Evolutionary conservation across 768 basidiomycete genomes (phyloP).

Genomic region (Strobilomyces echinocephalus): DNA sequence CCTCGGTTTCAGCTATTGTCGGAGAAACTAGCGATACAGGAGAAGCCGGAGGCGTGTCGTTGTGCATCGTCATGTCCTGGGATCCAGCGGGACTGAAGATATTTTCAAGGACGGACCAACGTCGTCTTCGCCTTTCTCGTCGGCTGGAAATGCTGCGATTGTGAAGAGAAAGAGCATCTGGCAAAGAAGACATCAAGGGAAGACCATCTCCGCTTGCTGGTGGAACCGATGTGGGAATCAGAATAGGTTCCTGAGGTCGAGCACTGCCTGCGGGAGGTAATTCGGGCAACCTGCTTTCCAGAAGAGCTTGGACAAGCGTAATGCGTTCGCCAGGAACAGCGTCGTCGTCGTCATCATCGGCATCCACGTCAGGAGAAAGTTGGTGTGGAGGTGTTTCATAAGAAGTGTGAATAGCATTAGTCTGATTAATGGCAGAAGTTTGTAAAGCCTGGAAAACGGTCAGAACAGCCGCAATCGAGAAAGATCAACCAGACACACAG

Average conservation of each 20-base stretch:
- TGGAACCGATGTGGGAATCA: constrained; percentile 46
- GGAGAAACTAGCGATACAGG: constrained; percentile 16
- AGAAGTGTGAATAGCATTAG: constrained; percentile 18
- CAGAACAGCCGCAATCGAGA: constrained; percentile 58
- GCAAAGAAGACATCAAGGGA: constrained; percentile 43
- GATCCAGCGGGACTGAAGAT: constrained; percentile 31
- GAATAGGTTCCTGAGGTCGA: constrained; percentile 63
- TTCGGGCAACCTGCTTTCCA: constrained; percentile 76
- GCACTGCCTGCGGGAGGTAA: constrained; percentile 66
- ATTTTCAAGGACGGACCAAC: constrained; percentile 69
- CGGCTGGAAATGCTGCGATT: constrained; percentile 30
- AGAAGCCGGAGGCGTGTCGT: constrained; percentile 17
- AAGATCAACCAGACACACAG: constrained; percentile 41
- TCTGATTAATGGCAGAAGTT: constrained; percentile 27
- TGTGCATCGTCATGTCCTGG: constrained; percentile 25
- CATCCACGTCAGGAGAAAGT: constrained; percentile 38
- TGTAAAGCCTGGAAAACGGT: constrained; percentile 63
- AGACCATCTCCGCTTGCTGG: constrained; percentile 39
- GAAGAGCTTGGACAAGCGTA: constrained; percentile 64
- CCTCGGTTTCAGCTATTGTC: constrained; percentile 16
- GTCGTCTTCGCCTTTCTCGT: constrained; percentile 46
- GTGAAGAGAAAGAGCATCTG: constrained; percentile 37
- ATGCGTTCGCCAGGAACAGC: constrained; percentile 52
- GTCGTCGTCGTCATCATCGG: constrained; percentile 56
- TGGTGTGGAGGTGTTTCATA: constrained; percentile 29